These are phyloP conservation scores for Chrysoporthe deuterocubensis DNA, from an alignment of 2,329 filamentous ascomycete species.

Conservation along the genomic window DNA sequence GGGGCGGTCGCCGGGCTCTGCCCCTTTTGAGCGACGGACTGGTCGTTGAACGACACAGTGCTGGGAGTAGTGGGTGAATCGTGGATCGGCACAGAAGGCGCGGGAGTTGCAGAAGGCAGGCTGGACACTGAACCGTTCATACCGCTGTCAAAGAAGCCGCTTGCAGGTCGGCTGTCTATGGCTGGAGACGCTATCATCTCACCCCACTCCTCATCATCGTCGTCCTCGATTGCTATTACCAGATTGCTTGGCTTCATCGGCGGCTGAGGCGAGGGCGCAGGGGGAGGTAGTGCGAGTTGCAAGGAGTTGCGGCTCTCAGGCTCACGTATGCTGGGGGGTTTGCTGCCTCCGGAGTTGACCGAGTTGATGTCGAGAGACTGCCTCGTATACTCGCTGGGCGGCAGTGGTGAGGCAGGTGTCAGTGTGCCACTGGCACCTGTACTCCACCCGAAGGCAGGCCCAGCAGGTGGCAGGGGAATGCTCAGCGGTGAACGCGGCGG, in stretches of 20 bases:
- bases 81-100: neutral
- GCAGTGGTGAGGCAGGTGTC: constrained; percentile 26
- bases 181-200: constrained; percentile 58
- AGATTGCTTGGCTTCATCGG: neutral
- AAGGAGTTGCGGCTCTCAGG: constrained; percentile 19
- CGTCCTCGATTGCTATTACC: constrained; percentile 33
- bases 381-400: constrained; percentile 20
- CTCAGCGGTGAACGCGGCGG: constrained; percentile 26
- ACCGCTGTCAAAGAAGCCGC: constrained; percentile 18
- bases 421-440: constrained; percentile 17
- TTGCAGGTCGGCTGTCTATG: constrained; percentile 18
- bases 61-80: constrained; percentile 6
- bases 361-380: constrained; percentile 21
- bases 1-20: neutral
- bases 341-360: constrained; percentile 3
- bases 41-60: neutral
- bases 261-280: constrained; percentile 3
- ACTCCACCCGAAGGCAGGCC: constrained; percentile 26
- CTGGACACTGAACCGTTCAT: constrained; percentile 7
- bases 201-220: constrained; percentile 63
- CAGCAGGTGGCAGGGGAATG: constrained; percentile 24
- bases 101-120: neutral
- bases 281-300: constrained; percentile 14
- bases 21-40: neutral
- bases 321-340: constrained; percentile 10